A percentile compares a stretch with the other conserved stretches of the same genome.
Conservation (phyloP, 345 rosid genomes). For the Eucalyptus pumila region DNA sequence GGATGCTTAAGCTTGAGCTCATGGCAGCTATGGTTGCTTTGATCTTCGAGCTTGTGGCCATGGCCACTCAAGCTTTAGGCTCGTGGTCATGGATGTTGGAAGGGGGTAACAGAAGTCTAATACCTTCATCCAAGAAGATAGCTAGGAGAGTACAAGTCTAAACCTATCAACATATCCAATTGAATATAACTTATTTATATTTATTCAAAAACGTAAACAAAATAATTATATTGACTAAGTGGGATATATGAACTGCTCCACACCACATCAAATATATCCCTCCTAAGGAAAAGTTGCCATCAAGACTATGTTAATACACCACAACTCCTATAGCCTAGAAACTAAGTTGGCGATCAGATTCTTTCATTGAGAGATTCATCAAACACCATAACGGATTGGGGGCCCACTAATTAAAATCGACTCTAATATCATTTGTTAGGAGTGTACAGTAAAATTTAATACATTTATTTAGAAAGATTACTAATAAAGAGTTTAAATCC, state of each 20-base stretch:
- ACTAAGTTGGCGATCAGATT: too few relatives aligned
- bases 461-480: too few relatives aligned
- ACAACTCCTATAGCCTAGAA: too few relatives aligned
- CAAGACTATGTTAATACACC: too few relatives aligned
- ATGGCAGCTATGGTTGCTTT: neutral
- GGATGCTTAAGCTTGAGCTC: neutral
- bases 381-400: neutral
- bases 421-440: neutral
- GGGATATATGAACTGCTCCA: too few relatives aligned
- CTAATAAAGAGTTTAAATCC: neutral
- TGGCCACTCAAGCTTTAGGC: neutral
- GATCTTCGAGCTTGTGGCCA: neutral
- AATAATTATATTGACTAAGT: too few relatives aligned
- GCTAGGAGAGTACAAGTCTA: neutral
- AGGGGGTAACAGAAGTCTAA: too few relatives aligned
- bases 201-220: too few relatives aligned
- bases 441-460: neutral
- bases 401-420: neutral
- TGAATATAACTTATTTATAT: too few relatives aligned
- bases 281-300: too few relatives aligned
- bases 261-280: neutral
- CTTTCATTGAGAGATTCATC: neutral
- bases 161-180: too few relatives aligned
- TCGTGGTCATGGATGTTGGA: neutral
- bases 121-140: neutral